Conservation (phyloP, 352 stramenopile species). For the Lagenidium sp. region DNA sequence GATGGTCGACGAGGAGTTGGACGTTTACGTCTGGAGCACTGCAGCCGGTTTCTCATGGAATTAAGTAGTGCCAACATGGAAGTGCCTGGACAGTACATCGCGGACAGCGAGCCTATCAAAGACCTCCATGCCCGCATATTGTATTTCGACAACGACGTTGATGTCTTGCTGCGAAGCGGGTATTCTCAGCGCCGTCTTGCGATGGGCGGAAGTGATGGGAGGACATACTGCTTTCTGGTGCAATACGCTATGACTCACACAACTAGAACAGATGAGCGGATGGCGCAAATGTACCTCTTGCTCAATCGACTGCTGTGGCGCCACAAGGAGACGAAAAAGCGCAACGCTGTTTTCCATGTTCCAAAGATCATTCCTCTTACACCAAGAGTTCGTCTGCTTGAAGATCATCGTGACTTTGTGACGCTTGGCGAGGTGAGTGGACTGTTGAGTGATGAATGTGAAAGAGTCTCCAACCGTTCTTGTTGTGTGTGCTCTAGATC, state of each 20-base stretch:
- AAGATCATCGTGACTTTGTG: conserved; percentile 80
- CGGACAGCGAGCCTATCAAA: conserved; percentile 87
- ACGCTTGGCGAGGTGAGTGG: conserved; percentile 65
- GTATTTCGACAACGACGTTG: conserved; percentile 83
- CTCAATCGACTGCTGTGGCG: conserved; percentile 79
- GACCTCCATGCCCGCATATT: conserved; percentile 87
- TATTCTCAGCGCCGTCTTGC: conserved; percentile 89
- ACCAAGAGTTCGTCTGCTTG: conserved; percentile 78
- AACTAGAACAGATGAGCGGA: conserved; percentile 90
- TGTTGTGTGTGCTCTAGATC: conserved; percentile 25
- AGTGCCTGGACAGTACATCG: conserved; percentile 89
- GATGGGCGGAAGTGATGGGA: conserved; percentile 85
- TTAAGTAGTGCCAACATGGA: conserved; percentile 84
- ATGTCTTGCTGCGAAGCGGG: conserved; percentile 78
- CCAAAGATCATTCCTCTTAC: conserved; percentile 91
- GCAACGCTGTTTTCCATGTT: conserved; percentile 85
- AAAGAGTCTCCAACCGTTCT: neutral
- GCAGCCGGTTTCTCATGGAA: conserved; percentile 85
- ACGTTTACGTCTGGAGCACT: conserved; percentile 78
- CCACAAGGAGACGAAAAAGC: conserved; percentile 84
- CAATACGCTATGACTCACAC: conserved; percentile 92
- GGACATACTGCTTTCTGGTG: conserved; percentile 87
- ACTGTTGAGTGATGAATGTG: neutral
- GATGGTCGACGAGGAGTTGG: conserved; percentile 58
- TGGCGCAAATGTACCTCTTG: conserved; percentile 91